A percentile compares a stretch with the other conserved stretches of the same genome.
Conservation (phyloP, 768 basidiomycete species). For the Collybia mongolica region DNA sequence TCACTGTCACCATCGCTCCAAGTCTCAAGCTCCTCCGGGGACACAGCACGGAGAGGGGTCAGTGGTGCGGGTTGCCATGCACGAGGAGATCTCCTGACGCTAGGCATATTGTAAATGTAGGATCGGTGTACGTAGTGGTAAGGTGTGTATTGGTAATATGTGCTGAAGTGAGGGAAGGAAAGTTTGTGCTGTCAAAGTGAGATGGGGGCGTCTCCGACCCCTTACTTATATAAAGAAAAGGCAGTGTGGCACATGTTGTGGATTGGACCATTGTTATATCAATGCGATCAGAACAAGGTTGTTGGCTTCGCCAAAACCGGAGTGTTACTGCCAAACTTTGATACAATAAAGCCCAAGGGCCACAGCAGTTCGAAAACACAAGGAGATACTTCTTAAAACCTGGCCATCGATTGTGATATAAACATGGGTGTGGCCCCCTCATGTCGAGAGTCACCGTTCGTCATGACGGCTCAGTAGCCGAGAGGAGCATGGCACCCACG, state of each 20-base stretch:
- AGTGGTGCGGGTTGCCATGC: neutral
- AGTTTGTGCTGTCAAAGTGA: too few relatives aligned
- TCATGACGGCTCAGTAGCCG: too few relatives aligned
- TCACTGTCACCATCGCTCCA: conserved; percentile 36
- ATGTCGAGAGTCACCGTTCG: too few relatives aligned
- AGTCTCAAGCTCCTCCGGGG: conserved; percentile 31
- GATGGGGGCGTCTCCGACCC: too few relatives aligned
- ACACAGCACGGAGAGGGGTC: conserved; percentile 25
- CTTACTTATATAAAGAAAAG: conserved; percentile 1
- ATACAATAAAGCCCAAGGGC: neutral
- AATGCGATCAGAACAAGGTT: conserved; percentile 16
- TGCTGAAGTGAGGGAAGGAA: conserved; percentile 2
- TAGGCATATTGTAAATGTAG: conserved; percentile 12
- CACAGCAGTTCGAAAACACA: neutral
- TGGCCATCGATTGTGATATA: conserved; percentile 2
- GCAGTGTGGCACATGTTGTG: conserved; percentile 18
- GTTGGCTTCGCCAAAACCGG: neutral
- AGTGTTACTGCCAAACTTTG: neutral
- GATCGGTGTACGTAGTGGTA: conserved; percentile 5
- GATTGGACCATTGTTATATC: conserved; percentile 22
- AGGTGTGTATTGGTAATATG: neutral
- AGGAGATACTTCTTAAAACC: neutral
- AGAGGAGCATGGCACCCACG: too few relatives aligned
- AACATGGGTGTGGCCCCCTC: neutral
- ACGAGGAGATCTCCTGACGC: conserved; percentile 9